phyloP scores from a whole-genome alignment of 1,284 basidiomycete genomes.

The Coniferiporia weirii region DNA sequence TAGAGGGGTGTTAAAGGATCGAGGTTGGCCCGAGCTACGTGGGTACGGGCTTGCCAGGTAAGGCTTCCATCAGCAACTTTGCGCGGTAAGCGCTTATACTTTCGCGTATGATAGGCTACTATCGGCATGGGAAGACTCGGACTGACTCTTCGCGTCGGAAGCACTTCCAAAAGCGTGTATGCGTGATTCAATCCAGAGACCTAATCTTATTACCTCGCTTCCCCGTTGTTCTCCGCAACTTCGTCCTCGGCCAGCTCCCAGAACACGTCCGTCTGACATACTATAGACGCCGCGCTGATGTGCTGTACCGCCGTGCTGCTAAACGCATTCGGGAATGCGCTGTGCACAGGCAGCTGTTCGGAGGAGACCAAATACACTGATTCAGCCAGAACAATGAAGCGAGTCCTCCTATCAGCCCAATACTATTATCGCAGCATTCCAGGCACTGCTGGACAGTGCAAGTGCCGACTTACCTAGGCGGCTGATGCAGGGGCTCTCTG shows the following conservation, averaged over 20 bases:
- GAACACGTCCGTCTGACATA: slow-evolving; percentile 24
- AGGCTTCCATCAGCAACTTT: background rate
- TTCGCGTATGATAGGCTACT: too few species aligned
- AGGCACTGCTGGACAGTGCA: background rate
- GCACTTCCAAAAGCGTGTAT: background rate
- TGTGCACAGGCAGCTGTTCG: slow-evolving; percentile 42
- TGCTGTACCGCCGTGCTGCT: slow-evolving; percentile 60
- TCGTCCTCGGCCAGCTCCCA: slow-evolving; percentile 26
- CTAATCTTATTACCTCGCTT: slow-evolving; percentile 4
- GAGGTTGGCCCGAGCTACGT: background rate
- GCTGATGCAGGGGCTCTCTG: slow-evolving; percentile 32
- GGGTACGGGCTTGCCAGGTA: background rate
- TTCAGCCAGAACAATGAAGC: background rate
- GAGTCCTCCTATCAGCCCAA: slow-evolving; percentile 5
- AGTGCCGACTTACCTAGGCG: slow-evolving; percentile 32
- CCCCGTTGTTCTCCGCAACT: slow-evolving; percentile 20
- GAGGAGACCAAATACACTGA: slow-evolving; percentile 45
- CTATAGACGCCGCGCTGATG: slow-evolving; percentile 27
- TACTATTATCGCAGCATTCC: background rate
- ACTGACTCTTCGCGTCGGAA: background rate
- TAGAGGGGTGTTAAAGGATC: background rate
- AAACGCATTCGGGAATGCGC: slow-evolving; percentile 57
- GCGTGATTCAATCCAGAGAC: background rate
- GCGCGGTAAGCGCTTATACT: too few species aligned
- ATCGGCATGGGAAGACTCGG: background rate